Evolutionary conservation across 2,329 filamentous ascomycete species (phyloP).

Genomic region (Ascosphaera apis): DNA sequence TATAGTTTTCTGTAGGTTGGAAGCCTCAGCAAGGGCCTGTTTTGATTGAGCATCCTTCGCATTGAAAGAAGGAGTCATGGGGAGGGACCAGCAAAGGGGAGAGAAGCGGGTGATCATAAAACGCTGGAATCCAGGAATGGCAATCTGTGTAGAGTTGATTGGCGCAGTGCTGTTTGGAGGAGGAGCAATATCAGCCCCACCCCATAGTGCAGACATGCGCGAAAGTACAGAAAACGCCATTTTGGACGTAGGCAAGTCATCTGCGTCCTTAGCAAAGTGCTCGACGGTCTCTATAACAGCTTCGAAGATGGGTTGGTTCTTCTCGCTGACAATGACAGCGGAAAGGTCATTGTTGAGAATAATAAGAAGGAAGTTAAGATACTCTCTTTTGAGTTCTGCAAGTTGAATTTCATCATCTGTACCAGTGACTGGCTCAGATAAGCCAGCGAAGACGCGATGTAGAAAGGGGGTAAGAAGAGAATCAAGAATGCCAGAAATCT

Average conservation of each 20-base stretch:
- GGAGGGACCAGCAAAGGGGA: conserved; percentile 69
- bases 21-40: conserved; percentile 72
- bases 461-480: conserved; percentile 70
- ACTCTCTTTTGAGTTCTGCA: conserved; percentile 72
- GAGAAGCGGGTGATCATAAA: conserved; percentile 85
- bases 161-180: conserved; percentile 18
- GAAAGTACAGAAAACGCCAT: conserved; percentile 65
- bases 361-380: conserved; percentile 78
- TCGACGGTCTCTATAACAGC: conserved; percentile 68
- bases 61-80: conserved; percentile 56
- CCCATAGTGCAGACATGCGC: conserved; percentile 73
- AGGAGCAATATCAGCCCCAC: conserved; percentile 50
- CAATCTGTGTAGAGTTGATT: conserved; percentile 16
- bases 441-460: conserved; percentile 65
- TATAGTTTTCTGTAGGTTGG: conserved; percentile 65
- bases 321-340: conserved; percentile 63
- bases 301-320: conserved; percentile 80
- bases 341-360: conserved; percentile 81
- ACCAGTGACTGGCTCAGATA: conserved; percentile 62
- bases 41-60: conserved; percentile 72
- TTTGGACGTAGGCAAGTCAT: conserved; percentile 40
- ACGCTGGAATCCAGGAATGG: conserved; percentile 65
- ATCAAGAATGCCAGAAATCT: conserved; percentile 77
- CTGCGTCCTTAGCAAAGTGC: conserved; percentile 55
- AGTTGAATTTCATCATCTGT: conserved; percentile 96